Percentiles rank a stretch among this genome's conserved stretches.
Conservation (phyloP, 805 yeast genomes). For the Metschnikowia borealis region DNA sequence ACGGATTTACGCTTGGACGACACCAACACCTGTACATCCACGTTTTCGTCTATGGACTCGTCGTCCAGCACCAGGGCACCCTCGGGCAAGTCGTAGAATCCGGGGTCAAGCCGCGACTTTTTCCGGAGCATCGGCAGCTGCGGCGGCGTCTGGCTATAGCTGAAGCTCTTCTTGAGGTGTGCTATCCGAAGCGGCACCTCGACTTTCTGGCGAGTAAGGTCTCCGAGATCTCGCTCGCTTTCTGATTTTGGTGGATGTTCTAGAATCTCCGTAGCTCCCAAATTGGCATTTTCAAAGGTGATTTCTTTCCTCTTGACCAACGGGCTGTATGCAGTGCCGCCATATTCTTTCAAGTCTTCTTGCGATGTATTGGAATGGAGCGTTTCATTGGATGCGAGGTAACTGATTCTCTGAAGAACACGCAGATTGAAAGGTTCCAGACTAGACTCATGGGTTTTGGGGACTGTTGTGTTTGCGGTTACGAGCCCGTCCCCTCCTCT, state of each 20-base stretch:
- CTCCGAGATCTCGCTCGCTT: too few species aligned
- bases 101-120: constrained; percentile 16
- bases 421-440: not conserved
- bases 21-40: constrained; percentile 71
- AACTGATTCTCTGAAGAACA: constrained; percentile 20
- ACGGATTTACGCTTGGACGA: constrained; percentile 60
- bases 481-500: not conserved
- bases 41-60: constrained; percentile 41
- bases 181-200: constrained; percentile 15
- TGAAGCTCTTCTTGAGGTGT: constrained; percentile 22
- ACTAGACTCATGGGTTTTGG: too few species aligned
- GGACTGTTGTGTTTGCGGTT: too few species aligned
- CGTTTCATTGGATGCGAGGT: constrained; percentile 30
- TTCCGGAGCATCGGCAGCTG: constrained; percentile 17
- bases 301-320: too few species aligned
- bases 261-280: not conserved
- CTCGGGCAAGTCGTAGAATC: constrained; percentile 2
- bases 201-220: not conserved
- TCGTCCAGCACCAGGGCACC: constrained; percentile 18
- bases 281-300: too few species aligned
- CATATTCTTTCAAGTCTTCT: too few species aligned
- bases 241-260: not conserved
- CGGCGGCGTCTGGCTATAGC: constrained; percentile 23
- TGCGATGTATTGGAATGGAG: not conserved
- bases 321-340: too few species aligned